These are phyloP conservation scores for Phoma sp. DNA, from an alignment of 2,329 filamentous ascomycete genomes.

Conservation along the genomic window DNA sequence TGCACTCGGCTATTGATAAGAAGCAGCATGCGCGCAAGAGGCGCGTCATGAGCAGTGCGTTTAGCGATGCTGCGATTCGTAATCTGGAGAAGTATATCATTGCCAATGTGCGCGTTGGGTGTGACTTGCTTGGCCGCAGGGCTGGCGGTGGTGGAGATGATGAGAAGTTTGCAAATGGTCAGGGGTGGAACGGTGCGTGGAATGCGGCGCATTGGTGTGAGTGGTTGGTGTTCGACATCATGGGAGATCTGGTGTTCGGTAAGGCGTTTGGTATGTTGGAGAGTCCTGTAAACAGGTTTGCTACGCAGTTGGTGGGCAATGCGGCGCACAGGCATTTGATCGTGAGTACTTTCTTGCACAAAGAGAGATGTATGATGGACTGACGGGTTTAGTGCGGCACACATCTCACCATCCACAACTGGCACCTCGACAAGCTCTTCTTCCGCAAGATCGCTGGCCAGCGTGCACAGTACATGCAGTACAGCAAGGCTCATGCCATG, in stretches of 20 bases:
- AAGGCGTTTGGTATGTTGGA: conserved; percentile 55
- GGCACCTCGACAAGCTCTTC: conserved; percentile 52
- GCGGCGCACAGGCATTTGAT: conserved; percentile 55
- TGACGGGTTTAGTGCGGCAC: conserved; percentile 47
- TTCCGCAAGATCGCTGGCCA: conserved; percentile 53
- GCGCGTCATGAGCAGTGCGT: conserved; percentile 55
- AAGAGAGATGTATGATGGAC: conserved; percentile 24
- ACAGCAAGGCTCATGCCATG: conserved; percentile 52
- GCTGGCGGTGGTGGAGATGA: conserved; percentile 16
- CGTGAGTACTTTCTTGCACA: conserved; percentile 34
- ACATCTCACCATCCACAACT: conserved; percentile 52
- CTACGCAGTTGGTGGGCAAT: conserved; percentile 51
- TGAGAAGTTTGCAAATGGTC: conserved; percentile 19
- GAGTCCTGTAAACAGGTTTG: conserved; percentile 49
- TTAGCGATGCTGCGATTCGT: conserved; percentile 54
- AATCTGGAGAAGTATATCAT: conserved; percentile 55
- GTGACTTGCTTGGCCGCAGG: conserved; percentile 41
- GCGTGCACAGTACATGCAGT: conserved; percentile 51
- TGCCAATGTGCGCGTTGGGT: conserved; percentile 51
- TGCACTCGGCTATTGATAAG: conserved; percentile 55
- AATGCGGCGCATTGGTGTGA: conserved; percentile 55
- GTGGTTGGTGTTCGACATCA: conserved; percentile 59
- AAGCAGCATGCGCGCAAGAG: conserved; percentile 55
- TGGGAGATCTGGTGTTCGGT: conserved; percentile 57
- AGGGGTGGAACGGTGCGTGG: conserved; percentile 50